A percentile compares a stretch with the other conserved stretches of the same genome.
Conservation (phyloP, 2,329 filamentous ascomycete species). For the Tolypocladium tropicale region DNA sequence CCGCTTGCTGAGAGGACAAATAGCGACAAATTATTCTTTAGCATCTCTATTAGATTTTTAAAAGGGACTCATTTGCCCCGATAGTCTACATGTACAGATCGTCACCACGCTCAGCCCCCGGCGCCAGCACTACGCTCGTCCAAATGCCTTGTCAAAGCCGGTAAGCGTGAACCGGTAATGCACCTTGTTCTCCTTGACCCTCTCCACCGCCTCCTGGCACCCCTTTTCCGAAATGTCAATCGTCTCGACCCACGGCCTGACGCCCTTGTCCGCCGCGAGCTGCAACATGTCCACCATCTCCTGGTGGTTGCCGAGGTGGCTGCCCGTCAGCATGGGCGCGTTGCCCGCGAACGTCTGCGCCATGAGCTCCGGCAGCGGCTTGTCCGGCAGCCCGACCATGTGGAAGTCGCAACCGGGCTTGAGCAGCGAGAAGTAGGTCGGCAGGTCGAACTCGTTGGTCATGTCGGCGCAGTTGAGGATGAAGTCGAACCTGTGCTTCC, state of each 20-base stretch:
- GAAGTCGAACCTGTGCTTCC: slow-evolving; percentile 40
- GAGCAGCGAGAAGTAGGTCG: slow-evolving; percentile 38
- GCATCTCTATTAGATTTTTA: too few species aligned
- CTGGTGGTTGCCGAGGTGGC: slow-evolving; percentile 50
- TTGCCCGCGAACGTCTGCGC: slow-evolving; percentile 37
- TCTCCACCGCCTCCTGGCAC: slow-evolving; percentile 58
- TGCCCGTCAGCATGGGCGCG: slow-evolving; percentile 39
- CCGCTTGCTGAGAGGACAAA: too few species aligned
- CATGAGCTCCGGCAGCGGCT: slow-evolving; percentile 32
- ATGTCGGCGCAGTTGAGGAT: slow-evolving; percentile 39
- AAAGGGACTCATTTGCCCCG: too few species aligned
- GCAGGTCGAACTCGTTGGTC: slow-evolving; percentile 43
- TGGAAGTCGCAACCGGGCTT: slow-evolving; percentile 46
- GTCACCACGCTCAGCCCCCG: not conserved
- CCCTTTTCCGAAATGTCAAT: slow-evolving; percentile 57
- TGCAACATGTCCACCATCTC: slow-evolving; percentile 49
- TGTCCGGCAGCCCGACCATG: slow-evolving; percentile 45
- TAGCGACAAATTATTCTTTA: too few species aligned
- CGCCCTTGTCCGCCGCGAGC: slow-evolving; percentile 43
- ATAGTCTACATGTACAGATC: not conserved
- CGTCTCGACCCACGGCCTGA: slow-evolving; percentile 48
- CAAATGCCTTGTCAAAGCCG: slow-evolving; percentile 57
- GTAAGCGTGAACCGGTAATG: slow-evolving; percentile 63
- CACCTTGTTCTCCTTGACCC: slow-evolving; percentile 61
- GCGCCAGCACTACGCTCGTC: not conserved